Evolutionary conservation across 2,329 filamentous ascomycete genomes (phyloP).

Genomic region (Hypoxylon sp.): DNA sequence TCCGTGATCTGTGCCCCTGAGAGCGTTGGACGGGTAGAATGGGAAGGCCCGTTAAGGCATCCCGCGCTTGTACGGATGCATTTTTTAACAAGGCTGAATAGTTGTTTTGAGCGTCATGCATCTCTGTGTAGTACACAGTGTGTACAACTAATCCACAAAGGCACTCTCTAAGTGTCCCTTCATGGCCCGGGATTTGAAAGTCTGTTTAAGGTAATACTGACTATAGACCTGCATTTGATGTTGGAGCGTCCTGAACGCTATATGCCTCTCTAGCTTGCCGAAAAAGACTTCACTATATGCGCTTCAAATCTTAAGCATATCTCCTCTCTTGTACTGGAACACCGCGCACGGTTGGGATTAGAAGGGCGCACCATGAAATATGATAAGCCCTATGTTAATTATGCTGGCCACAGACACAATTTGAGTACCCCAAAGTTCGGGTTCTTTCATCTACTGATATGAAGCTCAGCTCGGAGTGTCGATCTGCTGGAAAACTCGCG

Average conservation of each 20-base stretch:
- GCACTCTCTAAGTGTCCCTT: background rate
- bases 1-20: constrained; percentile 2
- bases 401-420: background rate
- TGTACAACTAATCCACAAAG: background rate
- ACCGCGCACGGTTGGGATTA: constrained; percentile 10
- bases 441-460: constrained; percentile 1
- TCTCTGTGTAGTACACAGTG: no score
- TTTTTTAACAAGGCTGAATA: constrained; percentile 3
- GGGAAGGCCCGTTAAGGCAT: background rate
- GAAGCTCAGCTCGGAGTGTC: background rate
- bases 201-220: background rate
- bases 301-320: constrained; percentile 5
- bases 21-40: background rate
- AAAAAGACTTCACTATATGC: background rate
- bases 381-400: constrained; percentile 20
- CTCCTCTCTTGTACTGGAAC: background rate
- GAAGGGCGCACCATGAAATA: constrained; percentile 5
- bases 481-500: constrained; percentile 2
- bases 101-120: background rate
- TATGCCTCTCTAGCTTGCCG: background rate
- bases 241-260: no score
- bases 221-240: background rate
- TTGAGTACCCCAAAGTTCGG: background rate
- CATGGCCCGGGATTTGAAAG: background rate
- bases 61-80: background rate